Evolutionary conservation across 805 yeast species (phyloP), one percentile per base, ranked within the genome.

Genomic region (Saccharomyces eubayanus): DNA sequence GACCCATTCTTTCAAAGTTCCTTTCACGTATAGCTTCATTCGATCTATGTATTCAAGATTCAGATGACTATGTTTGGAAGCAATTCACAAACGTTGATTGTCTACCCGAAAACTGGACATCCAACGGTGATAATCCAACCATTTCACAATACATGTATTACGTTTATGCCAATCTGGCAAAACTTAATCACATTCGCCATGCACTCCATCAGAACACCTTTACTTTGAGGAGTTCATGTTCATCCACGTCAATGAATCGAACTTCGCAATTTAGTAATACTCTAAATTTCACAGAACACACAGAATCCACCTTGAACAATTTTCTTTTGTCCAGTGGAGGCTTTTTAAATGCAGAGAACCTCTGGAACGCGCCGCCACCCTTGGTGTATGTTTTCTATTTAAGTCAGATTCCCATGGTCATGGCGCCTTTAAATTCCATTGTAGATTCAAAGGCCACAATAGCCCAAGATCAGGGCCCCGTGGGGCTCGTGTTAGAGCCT

Each of bases 101-200:
- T 2, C 12, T 28, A 6, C 70, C 70, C 10, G 30, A 40, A 2
- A 51, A 62, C 3, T 74, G 77, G 76, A 53, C 52, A 8, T 62
- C 65, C 0, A 50, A 56, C 28, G 64, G 66, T 3, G 70, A 66
- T 21, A 73, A 74, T 52, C 77, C 77, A 9, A 74, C 76, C 1
- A 65, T 72, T 27, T 63, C 74, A 14, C 72, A 73, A 47, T 73
- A 73, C 56, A 59, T 71, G 61, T 74, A 70, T 53, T 72, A 73
- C 53, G 56, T 72, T 9, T 70, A 61, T 48, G 49, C 61, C 20
- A 59, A 65, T 36, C 40, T 62, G 43, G 48, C 63, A 16, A 55
- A 49, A 45, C 51, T 61, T n/a, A 67, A 64, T 30, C 24, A 30
- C 21, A 31, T 55, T 21, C 56, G 70, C 28, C 54, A 55, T 4